A percentile compares a stretch with the other conserved stretches of the same genome.
Conservation (phyloP, 768 basidiomycete genomes). For the Neoboletus subvelutipes region DNA sequence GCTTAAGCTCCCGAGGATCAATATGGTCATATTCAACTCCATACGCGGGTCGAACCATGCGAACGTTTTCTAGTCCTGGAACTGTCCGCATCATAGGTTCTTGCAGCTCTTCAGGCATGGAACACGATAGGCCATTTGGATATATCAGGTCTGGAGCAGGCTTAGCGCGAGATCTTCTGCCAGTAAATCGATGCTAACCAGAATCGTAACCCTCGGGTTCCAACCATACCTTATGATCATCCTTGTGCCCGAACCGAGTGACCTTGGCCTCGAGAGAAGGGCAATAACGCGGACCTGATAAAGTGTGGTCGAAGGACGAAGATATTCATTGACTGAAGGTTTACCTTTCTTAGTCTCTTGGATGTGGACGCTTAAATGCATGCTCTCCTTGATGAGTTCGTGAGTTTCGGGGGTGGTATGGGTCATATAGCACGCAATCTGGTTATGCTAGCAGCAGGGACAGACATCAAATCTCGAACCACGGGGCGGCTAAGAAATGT, state of each 20-base stretch:
- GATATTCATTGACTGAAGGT: not conserved
- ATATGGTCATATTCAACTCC: slow-evolving; percentile 93
- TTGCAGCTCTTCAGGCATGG: slow-evolving; percentile 84
- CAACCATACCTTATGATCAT: slow-evolving; percentile 76
- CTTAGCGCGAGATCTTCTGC: not conserved
- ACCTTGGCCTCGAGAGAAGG: slow-evolving; percentile 90
- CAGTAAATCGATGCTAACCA: slow-evolving; percentile 41
- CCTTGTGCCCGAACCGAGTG: slow-evolving; percentile 70
- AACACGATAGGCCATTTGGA: slow-evolving; percentile 87
- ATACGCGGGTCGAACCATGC: slow-evolving; percentile 83
- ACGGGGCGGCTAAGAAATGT: slow-evolving; percentile 13
- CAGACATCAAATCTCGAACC: not conserved
- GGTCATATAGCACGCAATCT: slow-evolving; percentile 73
- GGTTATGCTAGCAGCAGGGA: slow-evolving; percentile 53
- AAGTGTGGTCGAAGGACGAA: not conserved
- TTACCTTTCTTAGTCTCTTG: slow-evolving; percentile 85
- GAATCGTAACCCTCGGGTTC: slow-evolving; percentile 93
- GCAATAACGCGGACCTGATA: slow-evolving; percentile 82
- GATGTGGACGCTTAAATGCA: slow-evolving; percentile 80
- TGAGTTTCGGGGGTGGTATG: slow-evolving; percentile 73
- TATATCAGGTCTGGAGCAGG: slow-evolving; percentile 69
- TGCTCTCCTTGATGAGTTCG: slow-evolving; percentile 66
- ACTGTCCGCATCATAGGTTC: slow-evolving; percentile 82
- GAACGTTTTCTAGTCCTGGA: slow-evolving; percentile 79
- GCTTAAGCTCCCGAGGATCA: slow-evolving; percentile 75